phyloP scores from a whole-genome alignment of 495 filamentous ascomycete species.

The Tuber aestivum region DNA sequence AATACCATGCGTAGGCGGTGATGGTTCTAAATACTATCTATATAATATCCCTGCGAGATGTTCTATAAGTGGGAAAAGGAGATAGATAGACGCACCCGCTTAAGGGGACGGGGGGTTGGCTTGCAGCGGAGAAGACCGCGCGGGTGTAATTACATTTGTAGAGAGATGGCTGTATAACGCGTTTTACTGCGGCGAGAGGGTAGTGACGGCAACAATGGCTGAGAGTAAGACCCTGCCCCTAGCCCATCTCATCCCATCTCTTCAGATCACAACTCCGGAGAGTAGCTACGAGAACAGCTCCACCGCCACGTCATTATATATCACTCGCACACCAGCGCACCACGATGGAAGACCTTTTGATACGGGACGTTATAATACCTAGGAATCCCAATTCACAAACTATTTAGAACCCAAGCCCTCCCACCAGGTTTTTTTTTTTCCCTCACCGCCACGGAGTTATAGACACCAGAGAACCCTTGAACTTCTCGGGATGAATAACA shows the following conservation, averaged over 20 bases:
- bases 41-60: background rate
- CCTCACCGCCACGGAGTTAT: background rate
- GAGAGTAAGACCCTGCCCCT: background rate
- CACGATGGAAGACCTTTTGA: background rate
- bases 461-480: background rate
- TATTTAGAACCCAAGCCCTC: background rate
- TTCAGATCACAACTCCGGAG: background rate
- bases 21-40: background rate
- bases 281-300: background rate
- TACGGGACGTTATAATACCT: background rate
- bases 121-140: background rate
- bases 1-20: background rate
- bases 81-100: no score
- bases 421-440: background rate
- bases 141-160: background rate
- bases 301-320: background rate
- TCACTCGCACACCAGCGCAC: background rate
- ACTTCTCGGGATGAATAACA: background rate
- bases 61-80: background rate
- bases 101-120: no score
- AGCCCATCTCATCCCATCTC: background rate
- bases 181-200: background rate
- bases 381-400: background rate
- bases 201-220: background rate
- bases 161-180: background rate